Conservation (phyloP, 192 early-diverging fungal genomes). For the Dispira simplex region DNA sequence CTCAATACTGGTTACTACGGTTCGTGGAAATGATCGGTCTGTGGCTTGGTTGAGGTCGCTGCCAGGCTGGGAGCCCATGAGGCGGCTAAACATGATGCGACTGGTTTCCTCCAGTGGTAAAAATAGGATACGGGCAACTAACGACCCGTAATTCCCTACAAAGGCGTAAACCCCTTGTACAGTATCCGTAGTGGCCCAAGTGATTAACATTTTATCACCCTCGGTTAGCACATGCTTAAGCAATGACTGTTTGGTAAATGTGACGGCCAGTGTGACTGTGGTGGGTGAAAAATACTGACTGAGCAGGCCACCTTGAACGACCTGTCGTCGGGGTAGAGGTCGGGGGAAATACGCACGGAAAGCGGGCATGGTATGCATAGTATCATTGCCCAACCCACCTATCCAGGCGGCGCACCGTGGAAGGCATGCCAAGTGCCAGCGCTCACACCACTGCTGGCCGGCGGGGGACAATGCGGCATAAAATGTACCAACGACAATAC, state of each 20-base stretch:
- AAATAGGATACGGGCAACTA: conserved; percentile 80
- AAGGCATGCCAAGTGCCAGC: not conserved
- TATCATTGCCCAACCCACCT: not conserved
- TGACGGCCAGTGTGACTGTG: conserved; percentile 47
- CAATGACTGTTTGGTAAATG: conserved; percentile 70
- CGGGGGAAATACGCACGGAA: not conserved
- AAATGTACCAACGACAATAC: too few relatives aligned
- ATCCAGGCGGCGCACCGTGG: too few relatives aligned
- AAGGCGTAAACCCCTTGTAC: conserved; percentile 74
- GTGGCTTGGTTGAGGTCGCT: not conserved
- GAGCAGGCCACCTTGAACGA: not conserved
- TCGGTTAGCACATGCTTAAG: conserved; percentile 92
- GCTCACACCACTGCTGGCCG: not conserved
- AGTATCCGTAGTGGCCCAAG: conserved; percentile 29
- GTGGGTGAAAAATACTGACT: not conserved
- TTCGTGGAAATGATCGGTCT: not conserved
- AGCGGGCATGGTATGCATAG: not conserved
- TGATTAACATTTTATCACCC: conserved; percentile 90
- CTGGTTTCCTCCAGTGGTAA: conserved; percentile 86
- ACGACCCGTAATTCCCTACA: conserved; percentile 80
- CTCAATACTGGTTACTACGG: conserved; percentile 26
- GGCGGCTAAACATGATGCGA: conserved; percentile 68
- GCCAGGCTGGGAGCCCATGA: conserved; percentile 16
- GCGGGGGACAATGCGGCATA: conserved; percentile 17
- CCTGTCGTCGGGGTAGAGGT: not conserved